Conservation (phyloP, 2,329 filamentous ascomycete species). For the Cephalotrichum gorgonifer region DNA sequence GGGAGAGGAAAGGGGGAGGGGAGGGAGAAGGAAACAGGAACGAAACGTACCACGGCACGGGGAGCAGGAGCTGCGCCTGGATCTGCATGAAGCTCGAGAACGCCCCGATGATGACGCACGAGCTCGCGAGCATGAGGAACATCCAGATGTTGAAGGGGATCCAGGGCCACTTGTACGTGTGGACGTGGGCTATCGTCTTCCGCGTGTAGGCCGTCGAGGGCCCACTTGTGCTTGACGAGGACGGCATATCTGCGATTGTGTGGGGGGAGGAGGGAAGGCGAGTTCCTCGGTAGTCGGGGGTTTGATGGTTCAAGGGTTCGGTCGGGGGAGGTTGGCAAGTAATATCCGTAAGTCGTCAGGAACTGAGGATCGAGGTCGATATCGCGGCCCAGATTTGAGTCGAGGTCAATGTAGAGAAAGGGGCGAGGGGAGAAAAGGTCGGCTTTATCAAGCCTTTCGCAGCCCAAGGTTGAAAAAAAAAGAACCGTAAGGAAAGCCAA, state of each 20-base stretch:
- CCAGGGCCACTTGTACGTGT: constrained; percentile 60
- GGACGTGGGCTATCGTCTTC: constrained; percentile 27
- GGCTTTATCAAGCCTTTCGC: no score
- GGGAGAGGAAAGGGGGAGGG: neutral
- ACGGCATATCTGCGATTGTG: neutral
- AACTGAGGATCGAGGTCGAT: no score
- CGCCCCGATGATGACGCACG: constrained; percentile 49
- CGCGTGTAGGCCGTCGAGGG: constrained; percentile 17
- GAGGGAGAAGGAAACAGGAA: neutral
- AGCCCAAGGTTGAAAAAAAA: no score
- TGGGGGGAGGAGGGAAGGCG: neutral
- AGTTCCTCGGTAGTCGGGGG: no score
- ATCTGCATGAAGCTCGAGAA: constrained; percentile 49
- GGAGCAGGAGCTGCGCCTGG: constrained; percentile 43
- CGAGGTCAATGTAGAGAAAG: no score
- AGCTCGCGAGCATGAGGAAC: constrained; percentile 51
- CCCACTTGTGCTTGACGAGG: constrained; percentile 13
- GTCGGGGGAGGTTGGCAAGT: no score
- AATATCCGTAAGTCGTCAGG: no score
- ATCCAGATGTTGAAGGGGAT: constrained; percentile 58
- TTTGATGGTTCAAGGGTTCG: no score
- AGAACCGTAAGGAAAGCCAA: no score
- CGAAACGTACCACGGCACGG: constrained; percentile 46
- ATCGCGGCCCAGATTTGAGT: no score
- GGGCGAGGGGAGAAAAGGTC: no score